Evolutionary conservation across 306 rosid genomes (phyloP), one percentile per base, ranked within the genome.

Genomic region (Canavalia ensiformis): DNA sequence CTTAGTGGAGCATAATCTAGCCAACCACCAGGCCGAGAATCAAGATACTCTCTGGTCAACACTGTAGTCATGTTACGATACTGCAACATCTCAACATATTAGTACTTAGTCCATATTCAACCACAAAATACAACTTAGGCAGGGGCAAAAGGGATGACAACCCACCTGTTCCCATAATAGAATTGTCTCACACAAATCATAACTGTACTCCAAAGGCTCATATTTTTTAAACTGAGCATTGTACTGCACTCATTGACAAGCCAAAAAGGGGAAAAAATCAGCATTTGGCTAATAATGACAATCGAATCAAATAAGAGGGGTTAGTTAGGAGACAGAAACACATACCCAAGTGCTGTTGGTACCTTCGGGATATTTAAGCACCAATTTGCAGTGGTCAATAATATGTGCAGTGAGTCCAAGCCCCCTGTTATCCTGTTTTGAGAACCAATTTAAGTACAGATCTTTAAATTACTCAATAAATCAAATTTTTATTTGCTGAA

Each of bases 291-390:
- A 67, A 74, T 42, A 71, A 31, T 35, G 51, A 37, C 67, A 65
- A 74, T 44, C 52, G 75, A 56, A 72, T 44, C 34, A 42, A 74
- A 77, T 6, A 37, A 45, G 10, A 35, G 18, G 64, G 12, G 41
- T 51, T 41, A 31, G 29, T 50, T 28, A 42, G 7, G 76, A 10
- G 79, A 69, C 44, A 68, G 62, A 55, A 72, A 71, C 75, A 84
- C 90, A 57, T 74, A 95, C 99, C 99, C 99, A 95, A 57, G 98
- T 90, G 85, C 99, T 95, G 90, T 93, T 95, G 65, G 99, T 95
- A 81, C 93, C 97, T 76, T 91, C 75, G 0, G 99, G 97, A 74
- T 89, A 95, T 84, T 90, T 91, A 69, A 95, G 94, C 42, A 89
- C 55, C 87, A 95, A 70, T 10, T 90, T 93, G 84, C 99, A 95